Conservation (phyloP, 306 rosid genomes). For the Neltuma alba region DNA sequence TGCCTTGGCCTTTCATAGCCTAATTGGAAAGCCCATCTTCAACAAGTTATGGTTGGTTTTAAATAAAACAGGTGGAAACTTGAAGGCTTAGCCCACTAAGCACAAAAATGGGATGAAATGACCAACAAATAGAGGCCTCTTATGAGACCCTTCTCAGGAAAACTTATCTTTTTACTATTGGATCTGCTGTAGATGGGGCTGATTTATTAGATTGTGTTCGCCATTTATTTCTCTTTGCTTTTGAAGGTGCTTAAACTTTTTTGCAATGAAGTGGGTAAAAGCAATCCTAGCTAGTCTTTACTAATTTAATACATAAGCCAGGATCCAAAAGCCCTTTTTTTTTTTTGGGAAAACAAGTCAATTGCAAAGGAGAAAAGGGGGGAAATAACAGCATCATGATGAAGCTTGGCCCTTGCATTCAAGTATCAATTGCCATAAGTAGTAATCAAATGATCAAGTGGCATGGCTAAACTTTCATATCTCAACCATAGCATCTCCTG, state of each 20-base stretch:
- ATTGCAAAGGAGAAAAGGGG: background rate
- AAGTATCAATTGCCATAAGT: background rate
- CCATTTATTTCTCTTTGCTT: too few relatives aligned
- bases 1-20: background rate
- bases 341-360: background rate
- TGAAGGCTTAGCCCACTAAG: constrained; percentile 6
- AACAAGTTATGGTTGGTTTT: background rate
- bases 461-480: constrained; percentile 25
- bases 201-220: background rate
- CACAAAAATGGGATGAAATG: background rate
- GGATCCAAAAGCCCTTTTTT: too few relatives aligned
- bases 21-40: background rate
- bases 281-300: background rate
- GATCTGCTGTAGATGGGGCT: background rate
- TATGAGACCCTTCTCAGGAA: background rate
- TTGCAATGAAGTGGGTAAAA: background rate
- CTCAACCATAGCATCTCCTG: background rate
- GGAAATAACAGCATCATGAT: background rate
- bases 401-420: background rate
- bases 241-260: background rate
- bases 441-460: constrained; percentile 7
- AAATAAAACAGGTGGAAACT: background rate
- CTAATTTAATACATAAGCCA: background rate
- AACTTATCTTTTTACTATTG: background rate
- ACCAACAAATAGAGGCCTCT: background rate